Base-by-base conservation (phyloP, 345 rosid species). In the Rubroshorea leprosula region DNA sequence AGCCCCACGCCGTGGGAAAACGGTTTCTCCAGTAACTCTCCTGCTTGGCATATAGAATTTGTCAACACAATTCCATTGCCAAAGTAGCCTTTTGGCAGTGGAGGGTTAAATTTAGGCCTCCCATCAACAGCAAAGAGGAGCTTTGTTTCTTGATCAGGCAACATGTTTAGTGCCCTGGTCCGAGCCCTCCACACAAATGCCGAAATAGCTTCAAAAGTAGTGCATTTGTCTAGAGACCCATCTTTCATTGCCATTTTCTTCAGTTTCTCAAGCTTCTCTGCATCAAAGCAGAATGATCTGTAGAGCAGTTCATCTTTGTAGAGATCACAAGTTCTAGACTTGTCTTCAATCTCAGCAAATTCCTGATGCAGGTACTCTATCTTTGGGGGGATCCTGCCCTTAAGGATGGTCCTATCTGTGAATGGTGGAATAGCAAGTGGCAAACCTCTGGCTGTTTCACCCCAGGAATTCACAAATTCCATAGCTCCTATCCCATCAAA, bases 101-200 rank as follows among this genome's bases (percentile, higher is more conserved):
- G 75, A 23, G 98, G 92, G 13, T 68, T 74, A 61, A 87, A 87
- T 65, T 80, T 91, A n/a, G 83, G 38, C 75, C 98, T 71, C 10
- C 94, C 96, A 58, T 91, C 96, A 41, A 91, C 96, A 0, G 96
- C 96, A 46, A 91, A 85, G 22, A 91, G 78, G 44, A 91, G 98
- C 66, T 91, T 91, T 15, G 95, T 84, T 55, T 68, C 67, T 64
- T 87, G 98, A 29, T 79, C 78, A 45, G 80, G 71, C 2, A 69
- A 63, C 80, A 91, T 68, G 15, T 74, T 74, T 14, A 91, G 67
- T 57, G 98, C 85, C 72, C 75, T 76, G 43, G 96, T 83, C 64
- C 98, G 61, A 38, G 90, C 89, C 65, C 69, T 80, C 98, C 98
- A 91, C 21, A 91, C 92, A 39, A 87, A 83, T 13, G 80, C 98